phyloP scores from a whole-genome alignment of 306 rosid genomes.

The Cercis canadensis region DNA sequence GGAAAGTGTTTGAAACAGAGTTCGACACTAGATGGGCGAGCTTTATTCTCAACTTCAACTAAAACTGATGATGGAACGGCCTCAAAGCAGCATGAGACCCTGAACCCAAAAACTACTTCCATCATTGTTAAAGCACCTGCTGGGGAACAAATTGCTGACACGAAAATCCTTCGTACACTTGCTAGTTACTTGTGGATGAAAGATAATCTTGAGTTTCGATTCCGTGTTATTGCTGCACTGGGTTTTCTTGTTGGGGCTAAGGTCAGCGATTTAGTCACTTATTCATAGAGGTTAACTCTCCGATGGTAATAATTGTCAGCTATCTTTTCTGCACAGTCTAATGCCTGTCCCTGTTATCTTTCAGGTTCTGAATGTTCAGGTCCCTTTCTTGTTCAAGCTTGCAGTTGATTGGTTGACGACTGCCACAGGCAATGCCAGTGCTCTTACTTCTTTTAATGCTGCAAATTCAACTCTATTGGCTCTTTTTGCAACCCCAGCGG shows the following conservation, averaged over 20 bases:
- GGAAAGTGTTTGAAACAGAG: slow-evolving; percentile 38
- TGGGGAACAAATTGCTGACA: slow-evolving; percentile 43
- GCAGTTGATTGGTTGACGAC: slow-evolving; percentile 91
- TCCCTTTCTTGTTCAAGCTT: slow-evolving; percentile 94
- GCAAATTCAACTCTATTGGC: slow-evolving; percentile 65
- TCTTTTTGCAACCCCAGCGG: slow-evolving; percentile 83
- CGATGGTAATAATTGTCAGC: slow-evolving; percentile 24
- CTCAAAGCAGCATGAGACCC: slow-evolving; percentile 29
- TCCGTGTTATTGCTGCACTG: slow-evolving; percentile 81
- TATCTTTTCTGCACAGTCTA: slow-evolving; percentile 16
- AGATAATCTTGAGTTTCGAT: slow-evolving; percentile 75
- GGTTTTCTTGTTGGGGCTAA: slow-evolving; percentile 91
- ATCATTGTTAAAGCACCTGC: slow-evolving; percentile 33
- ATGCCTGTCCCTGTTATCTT: slow-evolving; percentile 21
- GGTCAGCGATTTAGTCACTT: slow-evolving; percentile 47
- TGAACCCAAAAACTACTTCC: slow-evolving; percentile 30
- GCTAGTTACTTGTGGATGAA: slow-evolving; percentile 95
- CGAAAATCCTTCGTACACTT: slow-evolving; percentile 76
- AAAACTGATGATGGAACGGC: slow-evolving; percentile 45
- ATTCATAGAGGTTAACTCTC: slow-evolving; percentile 24
- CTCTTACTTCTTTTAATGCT: slow-evolving; percentile 64
- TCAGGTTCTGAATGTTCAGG: slow-evolving; percentile 96
- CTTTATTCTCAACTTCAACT: slow-evolving; percentile 48
- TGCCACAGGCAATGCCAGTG: slow-evolving; percentile 64
- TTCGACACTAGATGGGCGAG: slow-evolving; percentile 46